Base-by-base conservation (phyloP, 208 protist genomes). In the Trypanosoma grayi region DNA sequence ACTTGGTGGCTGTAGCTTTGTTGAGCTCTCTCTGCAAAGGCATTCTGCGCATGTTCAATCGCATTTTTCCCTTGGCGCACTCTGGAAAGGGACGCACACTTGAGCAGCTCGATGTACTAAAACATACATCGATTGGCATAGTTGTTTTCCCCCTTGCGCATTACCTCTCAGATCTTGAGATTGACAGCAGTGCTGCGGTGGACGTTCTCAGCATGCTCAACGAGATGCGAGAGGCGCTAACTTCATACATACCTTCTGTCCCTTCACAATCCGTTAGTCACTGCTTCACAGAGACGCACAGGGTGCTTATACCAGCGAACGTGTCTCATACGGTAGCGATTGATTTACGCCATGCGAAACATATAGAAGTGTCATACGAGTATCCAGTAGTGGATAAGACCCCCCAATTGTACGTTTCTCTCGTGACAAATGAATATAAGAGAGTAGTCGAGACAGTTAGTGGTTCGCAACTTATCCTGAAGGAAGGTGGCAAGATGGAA, bases 101-200 rank as follows among this genome's bases (percentile, higher is more conserved):
- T 9, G 57, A 62, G 16, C 25, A 59, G 28, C 40, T 72, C 16
- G 73, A 82, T 41, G 50, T 79, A 31, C 66, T 93, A 9, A 81
- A 84, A 48, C 75, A 77, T 6, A 93, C 89, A 13, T 77, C 75
- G 10, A 64, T 95, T 58, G 89, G 89, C 3, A 71, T 85, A n/a
- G 81, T 91, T 6, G 60, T 90, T 18, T 92, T 87, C 53, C 85
- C 89, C 14, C 79, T 91, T 33, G 77, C 73, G 10, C 89, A 95
- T 67, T 83, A 85, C 58, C 73, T 95, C 30, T 72, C 73, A 27
- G 75, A 85, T 47, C 69, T 92, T 55, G 63, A 82, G 8, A 70
- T 90, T 34, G 76, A 91, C 39, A 60, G 62, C 5, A 66, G 70
- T 51, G 68, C 88, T 24, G 83, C 78, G 8, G 58, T 73, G 1